A percentile compares a stretch with the other conserved stretches of the same genome.
Conservation (phyloP, 371 early-diverging fungal genomes). For the Rhizomucor miehei region DNA sequence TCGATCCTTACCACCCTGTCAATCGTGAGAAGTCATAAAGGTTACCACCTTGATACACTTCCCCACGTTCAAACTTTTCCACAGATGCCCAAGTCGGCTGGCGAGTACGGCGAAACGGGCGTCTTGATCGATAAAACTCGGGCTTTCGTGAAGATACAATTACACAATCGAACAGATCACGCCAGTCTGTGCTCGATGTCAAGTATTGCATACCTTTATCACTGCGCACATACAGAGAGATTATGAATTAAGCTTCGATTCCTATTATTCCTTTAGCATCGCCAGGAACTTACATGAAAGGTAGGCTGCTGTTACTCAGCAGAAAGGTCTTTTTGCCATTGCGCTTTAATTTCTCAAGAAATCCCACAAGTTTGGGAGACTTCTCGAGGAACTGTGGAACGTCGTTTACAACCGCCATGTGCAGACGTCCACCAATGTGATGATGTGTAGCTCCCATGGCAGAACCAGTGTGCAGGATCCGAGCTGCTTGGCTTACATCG, state of each 20-base stretch:
- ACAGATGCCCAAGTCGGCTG: constrained; percentile 56
- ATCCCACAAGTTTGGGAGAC: constrained; percentile 44
- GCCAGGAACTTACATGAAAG: constrained; percentile 41
- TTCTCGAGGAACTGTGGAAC: constrained; percentile 50
- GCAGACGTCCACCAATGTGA: constrained; percentile 55
- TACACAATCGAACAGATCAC: constrained; percentile 63
- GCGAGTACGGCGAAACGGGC: constrained; percentile 53
- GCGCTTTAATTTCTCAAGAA: constrained; percentile 44
- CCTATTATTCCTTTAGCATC: too few relatives aligned
- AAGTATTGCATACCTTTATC: constrained; percentile 52
- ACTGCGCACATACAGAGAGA: constrained; percentile 8
- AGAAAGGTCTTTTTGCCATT: constrained; percentile 57
- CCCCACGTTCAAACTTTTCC: constrained; percentile 49
- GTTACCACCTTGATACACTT: constrained; percentile 66
- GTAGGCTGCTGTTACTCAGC: constrained; percentile 59
- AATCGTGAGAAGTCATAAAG: constrained; percentile 51
- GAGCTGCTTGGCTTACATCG: constrained; percentile 54
- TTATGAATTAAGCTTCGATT: neutral
- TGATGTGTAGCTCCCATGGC: constrained; percentile 13
- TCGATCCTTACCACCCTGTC: constrained; percentile 52
- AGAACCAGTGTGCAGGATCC: constrained; percentile 48
- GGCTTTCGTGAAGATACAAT: constrained; percentile 62
- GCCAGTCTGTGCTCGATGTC: constrained; percentile 52
- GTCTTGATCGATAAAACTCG: constrained; percentile 52
- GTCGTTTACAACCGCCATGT: constrained; percentile 44